phyloP scores from a whole-genome alignment of 2,329 filamentous ascomycete species.

The Cordyceps fumosorosea region DNA sequence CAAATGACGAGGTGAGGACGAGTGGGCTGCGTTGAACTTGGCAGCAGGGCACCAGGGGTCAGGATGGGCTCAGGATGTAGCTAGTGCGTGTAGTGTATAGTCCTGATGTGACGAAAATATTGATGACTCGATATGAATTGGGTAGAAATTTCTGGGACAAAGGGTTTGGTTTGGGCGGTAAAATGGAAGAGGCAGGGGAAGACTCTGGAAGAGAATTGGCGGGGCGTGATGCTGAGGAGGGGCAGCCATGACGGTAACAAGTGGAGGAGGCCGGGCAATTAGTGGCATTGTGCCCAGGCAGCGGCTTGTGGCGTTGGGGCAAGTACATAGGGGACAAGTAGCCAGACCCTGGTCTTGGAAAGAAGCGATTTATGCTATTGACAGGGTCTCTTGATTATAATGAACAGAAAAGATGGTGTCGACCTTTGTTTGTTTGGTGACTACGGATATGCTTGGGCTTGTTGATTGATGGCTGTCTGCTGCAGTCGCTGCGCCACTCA shows the following conservation, averaged over 20 bases:
- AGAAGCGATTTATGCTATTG: not conserved
- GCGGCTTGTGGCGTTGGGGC: not conserved
- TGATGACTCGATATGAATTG: not conserved
- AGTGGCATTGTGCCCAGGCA: not conserved
- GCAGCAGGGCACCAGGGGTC: not conserved
- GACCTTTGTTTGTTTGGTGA: not conserved
- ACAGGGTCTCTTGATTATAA: not conserved
- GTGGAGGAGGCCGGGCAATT: not conserved
- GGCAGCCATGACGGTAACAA: slow-evolving; percentile 2
- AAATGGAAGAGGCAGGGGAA: slow-evolving; percentile 1
- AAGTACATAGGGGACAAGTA: slow-evolving; percentile 1
- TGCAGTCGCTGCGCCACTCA: not conserved
- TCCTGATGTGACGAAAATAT: not conserved
- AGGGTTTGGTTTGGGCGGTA: not conserved
- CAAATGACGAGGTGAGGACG: slow-evolving; percentile 3
- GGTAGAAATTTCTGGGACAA: not conserved
- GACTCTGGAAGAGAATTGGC: not conserved
- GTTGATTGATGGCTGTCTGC: too few relatives aligned
- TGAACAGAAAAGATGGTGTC: not conserved
- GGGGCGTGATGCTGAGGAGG: slow-evolving; percentile 7
- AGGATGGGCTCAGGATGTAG: not conserved
- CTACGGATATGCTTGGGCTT: too few relatives aligned
- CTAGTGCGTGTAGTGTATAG: not conserved
- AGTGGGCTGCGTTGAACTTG: not conserved
- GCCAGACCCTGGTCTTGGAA: not conserved